Evolutionary conservation across 352 stramenopile genomes (phyloP), one percentile per base, ranked within the genome.

Genomic region (Phytophthora tentaculata): DNA sequence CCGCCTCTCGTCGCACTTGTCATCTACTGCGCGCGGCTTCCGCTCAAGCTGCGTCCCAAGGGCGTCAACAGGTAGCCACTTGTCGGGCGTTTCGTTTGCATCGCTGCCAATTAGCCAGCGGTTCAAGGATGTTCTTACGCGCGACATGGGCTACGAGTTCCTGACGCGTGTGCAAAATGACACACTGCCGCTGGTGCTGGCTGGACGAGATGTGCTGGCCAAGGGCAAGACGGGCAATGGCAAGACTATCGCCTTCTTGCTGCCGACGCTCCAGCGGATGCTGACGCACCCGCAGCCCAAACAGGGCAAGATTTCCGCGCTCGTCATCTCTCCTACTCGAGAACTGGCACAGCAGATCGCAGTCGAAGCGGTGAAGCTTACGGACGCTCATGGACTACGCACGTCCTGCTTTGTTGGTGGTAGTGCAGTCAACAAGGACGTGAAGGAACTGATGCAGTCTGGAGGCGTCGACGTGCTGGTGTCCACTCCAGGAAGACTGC

Each of bases 271-370:
- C 2, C 88, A 97, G 71, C 79, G 77, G 19, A 90, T 97, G 54
- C 69, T 97, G 22, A 88, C 78, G 45, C 69, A 71, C 29, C 66
- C 76, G 16, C 64, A 71, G 12, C 83, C 79, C 51, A 61, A 63
- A 9, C 35, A 79, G 20, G 90, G 98, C 71, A 97, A 95, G 14
- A 86, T 98, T 17, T 95, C 90, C 45, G 94, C 89, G 5, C 83
- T 99, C 22, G 81, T 99, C 12, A 93, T 99, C 57, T 98, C 93
- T 23, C 97, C 97, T 8, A 99, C 97, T 53, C 83, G 97, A 32
- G 97, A 99, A 74, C 71, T 99, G 32, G 97, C 97, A 14, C 80
- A 98, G 49, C 97, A 99, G 83, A 99, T 99, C 61, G 78, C 82
- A n/a, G 84, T 88, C 35, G 93, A 99, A 75, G 90, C 86, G 2